phyloP scores from a whole-genome alignment of 2,329 filamentous ascomycete species.

The Paraphoma sp. region DNA sequence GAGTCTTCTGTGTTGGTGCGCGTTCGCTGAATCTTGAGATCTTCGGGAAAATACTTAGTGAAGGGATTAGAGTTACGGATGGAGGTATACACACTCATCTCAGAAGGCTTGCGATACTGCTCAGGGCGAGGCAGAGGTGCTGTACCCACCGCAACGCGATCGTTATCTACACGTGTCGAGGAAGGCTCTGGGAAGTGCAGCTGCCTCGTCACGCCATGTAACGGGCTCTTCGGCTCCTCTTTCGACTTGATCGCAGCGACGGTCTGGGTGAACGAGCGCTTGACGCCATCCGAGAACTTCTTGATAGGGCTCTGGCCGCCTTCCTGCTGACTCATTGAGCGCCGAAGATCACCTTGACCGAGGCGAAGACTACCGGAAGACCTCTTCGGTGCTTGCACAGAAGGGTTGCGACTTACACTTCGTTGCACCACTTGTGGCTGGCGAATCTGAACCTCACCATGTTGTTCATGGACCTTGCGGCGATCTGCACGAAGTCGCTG shows the following conservation, averaged over 20 bases:
- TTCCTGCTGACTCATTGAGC: not conserved
- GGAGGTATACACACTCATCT: slow-evolving; percentile 22
- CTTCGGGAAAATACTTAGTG: slow-evolving; percentile 1
- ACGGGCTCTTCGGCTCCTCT: slow-evolving; percentile 25
- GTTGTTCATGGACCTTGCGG: slow-evolving; percentile 15
- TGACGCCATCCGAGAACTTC: slow-evolving; percentile 22
- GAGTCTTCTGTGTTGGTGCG: slow-evolving; percentile 1
- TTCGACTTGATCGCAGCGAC: slow-evolving; percentile 8
- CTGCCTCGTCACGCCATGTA: slow-evolving; percentile 29
- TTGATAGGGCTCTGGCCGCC: slow-evolving; percentile 23
- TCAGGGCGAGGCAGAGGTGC: slow-evolving; percentile 11
- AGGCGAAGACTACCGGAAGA: not conserved
- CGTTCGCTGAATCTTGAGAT: not conserved
- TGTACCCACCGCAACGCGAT: not conserved
- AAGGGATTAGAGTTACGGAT: slow-evolving; percentile 25
- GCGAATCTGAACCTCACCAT: slow-evolving; percentile 11
- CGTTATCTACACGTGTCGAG: not conserved
- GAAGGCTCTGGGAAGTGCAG: slow-evolving; percentile 13
- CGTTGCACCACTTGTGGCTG: slow-evolving; percentile 10
- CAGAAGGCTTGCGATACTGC: slow-evolving; percentile 9
- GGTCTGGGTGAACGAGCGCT: slow-evolving; percentile 21
- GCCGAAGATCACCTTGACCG: not conserved
- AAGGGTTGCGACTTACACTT: not conserved
- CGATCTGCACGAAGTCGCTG: slow-evolving; percentile 27
- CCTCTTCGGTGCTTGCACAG: not conserved